A percentile compares a stretch with the other conserved stretches of the same genome.
Evolutionary conservation across 129 eudicot species (phyloP).

Genomic region (Escallonia rubra): DNA sequence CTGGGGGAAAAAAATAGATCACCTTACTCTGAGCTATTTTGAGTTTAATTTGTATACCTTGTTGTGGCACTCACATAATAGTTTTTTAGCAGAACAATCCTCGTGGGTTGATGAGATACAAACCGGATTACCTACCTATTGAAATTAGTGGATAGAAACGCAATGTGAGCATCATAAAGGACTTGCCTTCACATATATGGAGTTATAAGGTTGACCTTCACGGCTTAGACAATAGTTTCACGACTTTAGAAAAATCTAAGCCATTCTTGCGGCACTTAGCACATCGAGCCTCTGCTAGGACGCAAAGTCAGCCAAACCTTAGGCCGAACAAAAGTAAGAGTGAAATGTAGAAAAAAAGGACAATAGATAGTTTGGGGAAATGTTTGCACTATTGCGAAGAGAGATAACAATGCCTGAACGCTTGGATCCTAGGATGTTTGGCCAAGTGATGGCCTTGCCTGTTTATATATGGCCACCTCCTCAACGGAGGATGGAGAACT

Average conservation of each 20-base stretch:
- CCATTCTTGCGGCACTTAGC: too few relatives aligned
- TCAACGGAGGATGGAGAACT: neutral
- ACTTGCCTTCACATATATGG: slow-evolving; percentile 27
- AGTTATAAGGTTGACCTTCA: slow-evolving; percentile 23
- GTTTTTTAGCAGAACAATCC: too few relatives aligned
- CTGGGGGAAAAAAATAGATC: slow-evolving; percentile 8
- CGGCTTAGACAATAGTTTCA: slow-evolving; percentile 9
- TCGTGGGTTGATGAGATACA: slow-evolving; percentile 2
- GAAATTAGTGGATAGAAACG: slow-evolving; percentile 15
- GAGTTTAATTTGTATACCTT: too few relatives aligned
- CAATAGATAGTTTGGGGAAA: too few relatives aligned
- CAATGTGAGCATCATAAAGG: slow-evolving; percentile 23
- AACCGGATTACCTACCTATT: slow-evolving; percentile 22
- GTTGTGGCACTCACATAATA: too few relatives aligned
- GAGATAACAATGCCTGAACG: too few relatives aligned
- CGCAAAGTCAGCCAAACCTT: too few relatives aligned
- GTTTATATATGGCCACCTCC: neutral
- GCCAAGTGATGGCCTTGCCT: neutral
- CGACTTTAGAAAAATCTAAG: too few relatives aligned
- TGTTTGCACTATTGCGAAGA: too few relatives aligned
- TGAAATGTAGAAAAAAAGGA: too few relatives aligned
- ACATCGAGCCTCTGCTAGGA: too few relatives aligned
- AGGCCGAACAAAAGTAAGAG: too few relatives aligned
- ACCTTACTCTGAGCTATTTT: slow-evolving; percentile 31
- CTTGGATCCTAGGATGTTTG: neutral